Base-by-base conservation (phyloP, 208 protist genomes). In the Trypanosomatidae sp. region DNA sequence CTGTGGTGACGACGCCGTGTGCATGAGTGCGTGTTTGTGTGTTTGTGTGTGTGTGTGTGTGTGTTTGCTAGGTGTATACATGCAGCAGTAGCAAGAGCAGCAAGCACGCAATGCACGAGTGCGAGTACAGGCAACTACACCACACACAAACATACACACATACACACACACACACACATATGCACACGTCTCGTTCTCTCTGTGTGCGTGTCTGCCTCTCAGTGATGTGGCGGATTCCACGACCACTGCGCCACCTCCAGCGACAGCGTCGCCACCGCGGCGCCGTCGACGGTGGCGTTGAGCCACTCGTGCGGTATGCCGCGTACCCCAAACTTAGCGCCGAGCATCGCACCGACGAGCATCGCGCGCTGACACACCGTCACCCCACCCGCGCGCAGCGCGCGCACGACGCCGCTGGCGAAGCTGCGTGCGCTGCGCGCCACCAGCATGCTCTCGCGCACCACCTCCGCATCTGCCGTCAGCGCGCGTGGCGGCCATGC, bases 291-390 rank as follows among this genome's bases (percentile, higher is more conserved):
- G 13, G 75, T 88, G 15, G 85, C 77, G 44, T 60, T 87, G 13
- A 93, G 35, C 80, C 85, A 93, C 23, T 53, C 52, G 19, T 56
- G 33, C 16, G 85, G 77, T 18, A 93, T 67, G 18, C 57, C 40
- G 4, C 85, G 76, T 19, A 71, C 71, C 0, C 85, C 85, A 7
- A 79, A 52, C 23, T 62, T 56, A 1, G 74, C 73, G 3, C 85
- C 85, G 4, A 93, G 55, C 44, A 93, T 20, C 19, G 71, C 85
- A 8, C 85, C 85, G 4, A 82, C 77, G n/a, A 93, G 66, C 56
- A 84, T 68, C 32, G 73, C 72, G 7, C 84, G 61, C 44, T 88
- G 79, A 32, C 64, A 73, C 0, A 51, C 57, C 7, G 38, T 38
- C 3, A 57, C 61, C 2, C 47, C 63, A 0, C 81, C 82, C 4